phyloP scores from a whole-genome alignment of 106 monocot species.

The Triglochin maritima region DNA sequence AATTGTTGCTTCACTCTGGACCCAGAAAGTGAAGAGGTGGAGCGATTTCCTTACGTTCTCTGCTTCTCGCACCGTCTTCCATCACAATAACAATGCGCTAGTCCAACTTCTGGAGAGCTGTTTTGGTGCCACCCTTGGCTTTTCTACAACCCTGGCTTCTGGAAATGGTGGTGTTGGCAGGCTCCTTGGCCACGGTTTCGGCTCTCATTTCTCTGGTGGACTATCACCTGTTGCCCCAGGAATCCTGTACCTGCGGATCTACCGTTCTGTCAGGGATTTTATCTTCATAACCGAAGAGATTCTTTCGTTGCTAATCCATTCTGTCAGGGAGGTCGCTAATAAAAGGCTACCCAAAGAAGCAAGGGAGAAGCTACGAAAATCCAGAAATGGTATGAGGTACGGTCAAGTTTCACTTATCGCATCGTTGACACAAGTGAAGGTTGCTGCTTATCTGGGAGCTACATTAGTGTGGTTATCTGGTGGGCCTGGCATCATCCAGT shows the following conservation, averaged over 20 bases:
- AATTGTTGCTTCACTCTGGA: conserved; percentile 89
- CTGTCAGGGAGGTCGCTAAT: conserved; percentile 51
- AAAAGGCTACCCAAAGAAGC: conserved; percentile 23
- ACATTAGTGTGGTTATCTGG: conserved; percentile 84
- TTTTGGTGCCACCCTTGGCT: conserved; percentile 51
- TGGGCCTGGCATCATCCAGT: conserved; percentile 62
- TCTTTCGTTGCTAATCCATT: conserved; percentile 51
- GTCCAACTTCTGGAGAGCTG: conserved; percentile 83
- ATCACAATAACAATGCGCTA: conserved; percentile 69
- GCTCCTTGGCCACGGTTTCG: conserved; percentile 92
- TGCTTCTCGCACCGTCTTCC: conserved; percentile 85
- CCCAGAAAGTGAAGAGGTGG: conserved; percentile 93
- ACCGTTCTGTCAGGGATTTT: conserved; percentile 60
- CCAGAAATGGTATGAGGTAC: conserved; percentile 34
- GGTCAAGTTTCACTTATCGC: conserved; percentile 47
- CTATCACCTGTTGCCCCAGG: conserved; percentile 81
- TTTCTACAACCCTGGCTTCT: conserved; percentile 20
- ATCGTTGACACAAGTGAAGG: conserved; percentile 40
- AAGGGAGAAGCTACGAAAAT: conserved; percentile 39
- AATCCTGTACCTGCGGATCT: conserved; percentile 64
- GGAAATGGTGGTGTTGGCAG: conserved; percentile 56
- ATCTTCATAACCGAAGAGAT: conserved; percentile 58
- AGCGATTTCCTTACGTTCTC: conserved; percentile 87
- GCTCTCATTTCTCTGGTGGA: conserved; percentile 69
- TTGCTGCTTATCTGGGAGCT: conserved; percentile 62